These are phyloP conservation scores for Microbotryum scabiosae DNA, from an alignment of 1,284 basidiomycete species.

Conservation along the genomic window DNA sequence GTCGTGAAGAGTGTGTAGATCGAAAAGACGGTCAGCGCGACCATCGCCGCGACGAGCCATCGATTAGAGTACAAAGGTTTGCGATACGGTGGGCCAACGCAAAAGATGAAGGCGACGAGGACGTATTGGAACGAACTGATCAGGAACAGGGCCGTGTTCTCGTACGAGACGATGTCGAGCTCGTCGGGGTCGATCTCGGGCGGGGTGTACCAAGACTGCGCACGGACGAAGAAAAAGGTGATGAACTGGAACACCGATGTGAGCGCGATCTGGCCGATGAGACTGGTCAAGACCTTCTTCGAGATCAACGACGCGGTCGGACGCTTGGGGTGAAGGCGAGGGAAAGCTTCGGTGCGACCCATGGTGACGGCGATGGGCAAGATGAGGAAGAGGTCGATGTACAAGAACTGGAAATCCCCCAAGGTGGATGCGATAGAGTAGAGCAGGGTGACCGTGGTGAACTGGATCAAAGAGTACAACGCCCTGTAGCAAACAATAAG, in stretches of 20 bases:
- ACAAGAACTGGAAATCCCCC: conserved; percentile 96
- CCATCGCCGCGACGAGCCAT: conserved; percentile 61
- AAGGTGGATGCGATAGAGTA: conserved; percentile 95
- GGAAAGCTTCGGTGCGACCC: conserved; percentile 87
- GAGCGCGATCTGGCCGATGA: conserved; percentile 86
- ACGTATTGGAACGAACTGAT: conserved; percentile 98
- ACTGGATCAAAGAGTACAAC: conserved; percentile 82
- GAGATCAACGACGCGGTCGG: conserved; percentile 95
- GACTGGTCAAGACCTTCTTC: conserved; percentile 86
- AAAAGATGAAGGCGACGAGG: conserved; percentile 90
- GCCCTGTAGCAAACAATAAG: conserved; percentile 50
- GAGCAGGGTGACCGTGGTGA: conserved; percentile 69
- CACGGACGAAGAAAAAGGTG: conserved; percentile 79
- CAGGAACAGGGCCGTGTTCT: conserved; percentile 88
- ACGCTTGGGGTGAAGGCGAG: conserved; percentile 74
- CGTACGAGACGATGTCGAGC: conserved; percentile 81
- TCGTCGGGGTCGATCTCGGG: conserved; percentile 60
- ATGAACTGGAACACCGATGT: conserved; percentile 76
- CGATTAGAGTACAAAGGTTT: conserved; percentile 92
- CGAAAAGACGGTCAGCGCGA: conserved; percentile 60
- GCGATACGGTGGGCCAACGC: conserved; percentile 93
- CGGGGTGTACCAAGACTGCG: conserved; percentile 69
- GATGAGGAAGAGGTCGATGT: conserved; percentile 96
- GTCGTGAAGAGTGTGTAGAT: conserved; percentile 65
- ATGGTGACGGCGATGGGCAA: conserved; percentile 92